Conservation (phyloP, 2,329 filamentous ascomycete genomes). For the Fusarium sp. region DNA sequence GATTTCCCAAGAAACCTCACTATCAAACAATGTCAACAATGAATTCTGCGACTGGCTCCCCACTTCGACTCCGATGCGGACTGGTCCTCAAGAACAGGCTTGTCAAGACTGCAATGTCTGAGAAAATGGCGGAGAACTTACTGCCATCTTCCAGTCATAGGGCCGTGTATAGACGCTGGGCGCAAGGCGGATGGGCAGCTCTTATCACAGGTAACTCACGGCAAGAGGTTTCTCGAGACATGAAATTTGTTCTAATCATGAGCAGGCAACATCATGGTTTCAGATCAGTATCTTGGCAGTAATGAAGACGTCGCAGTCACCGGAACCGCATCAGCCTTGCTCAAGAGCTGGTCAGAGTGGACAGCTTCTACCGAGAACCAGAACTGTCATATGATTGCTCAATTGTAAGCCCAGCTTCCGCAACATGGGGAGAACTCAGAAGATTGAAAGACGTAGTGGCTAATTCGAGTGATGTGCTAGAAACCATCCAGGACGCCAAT, state of each 20-base stretch:
- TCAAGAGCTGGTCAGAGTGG: neutral
- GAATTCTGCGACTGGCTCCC: fast-evolving
- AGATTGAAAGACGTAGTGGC: fast-evolving
- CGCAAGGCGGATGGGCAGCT: neutral
- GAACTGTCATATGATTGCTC: neutral
- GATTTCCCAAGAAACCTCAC: neutral
- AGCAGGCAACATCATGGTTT: neutral
- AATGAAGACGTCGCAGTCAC: neutral
- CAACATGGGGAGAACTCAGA: neutral
- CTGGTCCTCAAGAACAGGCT: neutral
- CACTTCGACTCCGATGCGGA: fast-evolving
- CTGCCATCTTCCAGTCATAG: neutral
- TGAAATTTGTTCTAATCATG: neutral
- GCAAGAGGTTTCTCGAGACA: too few relatives aligned
- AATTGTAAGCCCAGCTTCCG: neutral
- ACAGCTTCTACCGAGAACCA: neutral
- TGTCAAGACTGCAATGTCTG: neutral
- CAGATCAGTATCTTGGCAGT: neutral
- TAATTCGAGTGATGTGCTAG: neutral
- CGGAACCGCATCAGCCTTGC: neutral
- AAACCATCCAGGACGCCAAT: neutral
- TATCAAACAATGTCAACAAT: neutral
- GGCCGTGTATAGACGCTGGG: neutral
- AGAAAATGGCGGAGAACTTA: neutral
- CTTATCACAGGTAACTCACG: neutral